Evolutionary conservation across 129 eudicot genomes (phyloP).

Genomic region (Solidago caesia): DNA sequence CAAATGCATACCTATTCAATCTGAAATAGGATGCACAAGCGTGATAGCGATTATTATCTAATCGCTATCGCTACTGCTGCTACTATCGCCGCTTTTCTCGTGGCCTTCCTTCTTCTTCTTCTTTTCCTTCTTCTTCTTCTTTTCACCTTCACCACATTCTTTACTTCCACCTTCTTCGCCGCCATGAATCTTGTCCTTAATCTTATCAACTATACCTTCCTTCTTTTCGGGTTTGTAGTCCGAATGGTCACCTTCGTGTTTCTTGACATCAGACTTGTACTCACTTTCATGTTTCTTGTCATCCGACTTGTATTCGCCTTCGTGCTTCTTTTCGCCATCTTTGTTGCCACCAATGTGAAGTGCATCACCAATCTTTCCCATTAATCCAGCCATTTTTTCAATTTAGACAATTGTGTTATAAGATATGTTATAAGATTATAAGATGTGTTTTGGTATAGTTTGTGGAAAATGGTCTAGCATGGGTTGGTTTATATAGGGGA

Average conservation of each 20-base stretch:
- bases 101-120: slow-evolving; percentile 37
- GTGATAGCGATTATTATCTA: slow-evolving; percentile 18
- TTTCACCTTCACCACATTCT: slow-evolving; percentile 33
- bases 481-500: slow-evolving; percentile 22
- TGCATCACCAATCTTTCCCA: slow-evolving; percentile 43
- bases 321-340: slow-evolving; percentile 30
- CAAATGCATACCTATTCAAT: slow-evolving; percentile 19
- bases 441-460: slow-evolving; percentile 5
- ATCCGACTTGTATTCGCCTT: slow-evolving; percentile 16
- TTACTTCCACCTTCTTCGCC: slow-evolving; percentile 38
- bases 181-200: slow-evolving; percentile 58
- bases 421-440: neutral
- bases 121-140: slow-evolving; percentile 51
- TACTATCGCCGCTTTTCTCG: slow-evolving; percentile 39
- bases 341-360: slow-evolving; percentile 43
- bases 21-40: slow-evolving; percentile 6
- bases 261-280: slow-evolving; percentile 22
- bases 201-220: slow-evolving; percentile 53
- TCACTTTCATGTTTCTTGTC: slow-evolving; percentile 30
- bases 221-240: slow-evolving; percentile 44
- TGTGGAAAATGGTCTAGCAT: neutral
- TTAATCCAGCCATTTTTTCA: slow-evolving; percentile 39
- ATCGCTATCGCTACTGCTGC: slow-evolving; percentile 67
- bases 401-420: neutral
- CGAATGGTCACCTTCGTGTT: slow-evolving; percentile 32